Base-by-base conservation (phyloP, 1,284 basidiomycete species). In the Porodaedalea pini region DNA sequence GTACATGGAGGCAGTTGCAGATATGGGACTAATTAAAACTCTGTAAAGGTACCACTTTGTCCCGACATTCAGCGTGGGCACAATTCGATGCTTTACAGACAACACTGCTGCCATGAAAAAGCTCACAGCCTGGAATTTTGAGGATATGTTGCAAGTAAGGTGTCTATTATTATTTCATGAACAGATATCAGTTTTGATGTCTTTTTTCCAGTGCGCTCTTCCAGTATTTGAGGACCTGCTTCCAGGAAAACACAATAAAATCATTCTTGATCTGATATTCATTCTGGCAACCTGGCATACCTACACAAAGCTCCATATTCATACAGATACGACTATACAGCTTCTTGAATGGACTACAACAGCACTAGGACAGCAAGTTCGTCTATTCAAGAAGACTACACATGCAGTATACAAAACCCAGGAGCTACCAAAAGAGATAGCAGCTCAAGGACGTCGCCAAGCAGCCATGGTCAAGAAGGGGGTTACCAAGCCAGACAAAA, bases 161-260 rank as follows among this genome's bases (percentile, higher is more conserved):
- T 29, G n/a, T 47, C 3, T 17, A 44, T 19, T 44, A 34, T 45
- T 43, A 36, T 50, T 36, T 58, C n/a, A 40, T 60, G 5, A 48
- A 43, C 49, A 62, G 15, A 25, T 61, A 41, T 63, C 66, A 31
- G 60, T 57, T 2, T 41, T 47, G 2, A 0, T 53, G 44, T 29
- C 27, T 48, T 21, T 48, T 47, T 60, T 44, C 23, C 61, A 74
- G 69, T 75, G 73, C 54, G 53, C 66, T 1, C 70, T 76, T n/a
- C 71, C 73, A 0, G 64, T 57, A 7, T 65, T 75, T 39, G 67
- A 74, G 13, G 71, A 68, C 1, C 62, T 76, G 1, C 63, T 75
- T 15, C 65, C 65, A n/a, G 62, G 62, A 4, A 61, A 63, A 4
- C 55, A 66, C 47, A 65, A 72, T 50, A 27, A 51, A 2, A 36